Conservation (phyloP, 2,329 filamentous ascomycete species). For the Ceratocystis harringtonii region DNA sequence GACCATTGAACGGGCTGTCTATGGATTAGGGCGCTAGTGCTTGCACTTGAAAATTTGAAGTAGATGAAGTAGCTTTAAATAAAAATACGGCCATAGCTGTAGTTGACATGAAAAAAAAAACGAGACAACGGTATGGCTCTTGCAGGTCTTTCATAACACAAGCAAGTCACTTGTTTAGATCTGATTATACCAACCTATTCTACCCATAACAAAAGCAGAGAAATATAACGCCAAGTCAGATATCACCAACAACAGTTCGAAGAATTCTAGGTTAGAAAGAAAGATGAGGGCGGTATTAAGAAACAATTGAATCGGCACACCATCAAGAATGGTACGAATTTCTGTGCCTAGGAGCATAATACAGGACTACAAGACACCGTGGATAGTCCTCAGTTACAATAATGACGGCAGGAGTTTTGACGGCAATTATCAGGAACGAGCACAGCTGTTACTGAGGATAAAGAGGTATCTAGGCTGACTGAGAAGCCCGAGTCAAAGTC, state of each 20-base stretch:
- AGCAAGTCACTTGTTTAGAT: constrained; percentile 4
- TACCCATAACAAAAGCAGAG: constrained; percentile 12
- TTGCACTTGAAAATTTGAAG: too few species aligned
- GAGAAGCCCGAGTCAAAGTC: not conserved
- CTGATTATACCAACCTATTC: constrained; percentile 10
- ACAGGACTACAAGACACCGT: not conserved
- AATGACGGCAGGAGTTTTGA: not conserved
- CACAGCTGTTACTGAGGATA: not conserved
- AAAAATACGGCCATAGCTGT: not conserved
- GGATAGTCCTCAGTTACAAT: not conserved
- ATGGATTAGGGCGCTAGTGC: not conserved
- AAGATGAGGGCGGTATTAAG: not conserved
- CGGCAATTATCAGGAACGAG: not conserved
- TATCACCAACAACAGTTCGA: constrained; percentile 11
- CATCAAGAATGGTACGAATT: not conserved
- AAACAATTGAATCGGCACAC: not conserved
- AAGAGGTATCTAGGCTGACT: not conserved
- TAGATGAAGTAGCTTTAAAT: not conserved
- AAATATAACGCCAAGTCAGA: constrained; percentile 15
- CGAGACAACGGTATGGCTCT: constrained; percentile 1
- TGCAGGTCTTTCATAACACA: constrained; percentile 4
- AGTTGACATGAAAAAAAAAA: constrained; percentile 3
- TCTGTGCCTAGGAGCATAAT: not conserved
- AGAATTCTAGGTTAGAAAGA: constrained; percentile 12
- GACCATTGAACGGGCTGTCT: constrained; percentile 13